A percentile compares a stretch with the other conserved stretches of the same genome.
Conservation (phyloP, 2,329 filamentous ascomycete species). For the Plectosphaerella cucumerina region DNA sequence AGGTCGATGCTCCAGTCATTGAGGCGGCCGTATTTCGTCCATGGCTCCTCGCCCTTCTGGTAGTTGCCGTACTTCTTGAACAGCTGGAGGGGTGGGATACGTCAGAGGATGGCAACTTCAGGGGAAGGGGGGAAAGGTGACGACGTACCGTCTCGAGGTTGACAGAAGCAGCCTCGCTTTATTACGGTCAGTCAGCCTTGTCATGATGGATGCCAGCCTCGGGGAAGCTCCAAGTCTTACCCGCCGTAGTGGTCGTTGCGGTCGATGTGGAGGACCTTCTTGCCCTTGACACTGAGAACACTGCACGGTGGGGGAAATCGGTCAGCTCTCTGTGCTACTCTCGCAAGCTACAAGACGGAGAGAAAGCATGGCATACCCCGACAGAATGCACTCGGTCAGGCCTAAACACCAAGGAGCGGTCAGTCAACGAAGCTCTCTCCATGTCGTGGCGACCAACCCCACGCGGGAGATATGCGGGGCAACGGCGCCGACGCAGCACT, state of each 20-base stretch:
- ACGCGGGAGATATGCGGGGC: slow-evolving; percentile 20
- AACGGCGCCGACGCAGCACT: background rate
- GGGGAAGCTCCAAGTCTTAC: slow-evolving; percentile 44
- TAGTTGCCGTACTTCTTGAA: slow-evolving; percentile 96
- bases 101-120: slow-evolving; percentile 1
- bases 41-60: slow-evolving; percentile 75
- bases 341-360: background rate
- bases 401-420: slow-evolving; percentile 45
- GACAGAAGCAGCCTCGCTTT: slow-evolving; percentile 87
- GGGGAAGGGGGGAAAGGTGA: slow-evolving; percentile 5
- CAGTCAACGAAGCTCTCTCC: slow-evolving; percentile 3
- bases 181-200: slow-evolving; percentile 1
- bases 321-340: background rate
- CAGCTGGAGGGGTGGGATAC: slow-evolving; percentile 50
- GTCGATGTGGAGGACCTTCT: slow-evolving; percentile 99
- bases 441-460: slow-evolving; percentile 3
- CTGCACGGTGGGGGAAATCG: slow-evolving; percentile 37
- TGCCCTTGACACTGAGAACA: slow-evolving; percentile 95
- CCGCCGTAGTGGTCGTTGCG: slow-evolving; percentile 98
- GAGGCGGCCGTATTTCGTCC: slow-evolving; percentile 93
- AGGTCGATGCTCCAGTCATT: slow-evolving; percentile 99
- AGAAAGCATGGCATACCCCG: slow-evolving; percentile 62
- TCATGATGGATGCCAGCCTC: slow-evolving; percentile 1
- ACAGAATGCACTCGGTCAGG: slow-evolving; percentile 97
- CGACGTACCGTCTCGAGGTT: slow-evolving; percentile 82